phyloP scores from a whole-genome alignment of 2,329 filamentous ascomycete species.

The Microcyclospora tardicrescens region DNA sequence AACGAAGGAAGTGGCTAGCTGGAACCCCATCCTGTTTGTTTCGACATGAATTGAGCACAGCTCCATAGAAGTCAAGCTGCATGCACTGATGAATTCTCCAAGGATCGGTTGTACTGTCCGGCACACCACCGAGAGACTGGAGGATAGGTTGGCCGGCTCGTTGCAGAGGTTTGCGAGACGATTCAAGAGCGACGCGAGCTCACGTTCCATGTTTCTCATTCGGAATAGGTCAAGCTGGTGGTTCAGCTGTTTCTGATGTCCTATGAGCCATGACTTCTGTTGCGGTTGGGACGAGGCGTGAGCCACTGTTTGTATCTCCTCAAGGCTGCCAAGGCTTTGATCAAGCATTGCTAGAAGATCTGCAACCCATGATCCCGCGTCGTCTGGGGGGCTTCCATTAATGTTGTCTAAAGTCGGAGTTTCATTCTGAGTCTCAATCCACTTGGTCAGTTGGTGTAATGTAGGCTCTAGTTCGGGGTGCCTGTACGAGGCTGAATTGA shows the following conservation, averaged over 20 bases:
- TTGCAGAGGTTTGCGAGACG: not conserved
- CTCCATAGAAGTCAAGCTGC: not conserved
- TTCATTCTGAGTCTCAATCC: not conserved
- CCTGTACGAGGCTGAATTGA: too few relatives aligned
- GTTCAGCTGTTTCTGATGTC: not conserved
- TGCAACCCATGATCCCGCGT: not conserved
- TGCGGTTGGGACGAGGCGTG: not conserved
- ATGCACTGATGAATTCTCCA: conserved; percentile 14
- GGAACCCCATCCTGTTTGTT: conserved; percentile 25
- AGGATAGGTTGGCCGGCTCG: not conserved
- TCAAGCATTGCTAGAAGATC: not conserved
- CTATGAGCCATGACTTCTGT: not conserved
- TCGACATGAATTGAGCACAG: conserved; percentile 1
- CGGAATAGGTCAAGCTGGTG: conserved; percentile 1
- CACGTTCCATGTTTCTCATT: not conserved
- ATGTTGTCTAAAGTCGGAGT: not conserved
- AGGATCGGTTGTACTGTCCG: conserved; percentile 1
- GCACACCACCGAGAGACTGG: not conserved
- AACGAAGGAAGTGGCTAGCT: conserved; percentile 63
- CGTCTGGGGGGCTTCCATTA: not conserved
- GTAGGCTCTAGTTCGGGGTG: not conserved
- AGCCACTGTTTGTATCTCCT: not conserved
- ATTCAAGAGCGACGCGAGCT: not conserved
- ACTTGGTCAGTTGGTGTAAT: not conserved
- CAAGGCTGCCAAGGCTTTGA: not conserved